A percentile compares a stretch with the other conserved stretches of the same genome.
Conservation (phyloP, 2,329 filamentous ascomycete genomes). For the Trichoderma cornu-damae region DNA sequence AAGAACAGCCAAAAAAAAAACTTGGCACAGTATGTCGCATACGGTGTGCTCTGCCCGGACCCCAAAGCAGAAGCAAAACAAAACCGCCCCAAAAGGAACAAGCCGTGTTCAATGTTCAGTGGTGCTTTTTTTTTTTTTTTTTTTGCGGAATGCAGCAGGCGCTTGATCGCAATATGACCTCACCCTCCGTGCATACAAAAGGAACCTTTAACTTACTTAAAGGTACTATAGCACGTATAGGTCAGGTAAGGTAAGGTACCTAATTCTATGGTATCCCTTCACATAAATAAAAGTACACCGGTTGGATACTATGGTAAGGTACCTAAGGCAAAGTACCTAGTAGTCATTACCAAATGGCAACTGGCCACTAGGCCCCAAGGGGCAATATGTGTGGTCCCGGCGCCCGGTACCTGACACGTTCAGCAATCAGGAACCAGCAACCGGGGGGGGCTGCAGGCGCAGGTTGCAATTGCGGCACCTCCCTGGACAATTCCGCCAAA, state of each 20-base stretch:
- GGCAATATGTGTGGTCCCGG: slow-evolving; percentile 29
- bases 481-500: slow-evolving; percentile 12
- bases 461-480: slow-evolving; percentile 18
- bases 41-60: not conserved
- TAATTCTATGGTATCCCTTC: too few relatives aligned
- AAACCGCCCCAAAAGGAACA: not conserved
- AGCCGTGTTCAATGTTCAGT: not conserved
- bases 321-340: too few relatives aligned
- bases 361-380: slow-evolving; percentile 27
- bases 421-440: slow-evolving; percentile 28
- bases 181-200: slow-evolving; percentile 26
- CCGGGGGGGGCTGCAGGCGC: slow-evolving; percentile 17
- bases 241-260: too few relatives aligned
- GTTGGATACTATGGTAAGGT: too few relatives aligned
- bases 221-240: too few relatives aligned
- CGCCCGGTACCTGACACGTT: slow-evolving; percentile 32
- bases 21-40: not conserved
- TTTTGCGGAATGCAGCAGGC: too few relatives aligned
- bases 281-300: too few relatives aligned
- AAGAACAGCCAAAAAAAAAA: not conserved
- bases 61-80: too few relatives aligned
- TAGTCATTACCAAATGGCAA: slow-evolving; percentile 36
- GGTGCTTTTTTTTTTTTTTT: too few relatives aligned
- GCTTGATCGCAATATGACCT: slow-evolving; percentile 33
- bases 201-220: too few relatives aligned